Evolutionary conservation across 495 filamentous ascomycete species (phyloP), one percentile per base, ranked within the genome.

Genomic region (Elasticomyces elasticus): DNA sequence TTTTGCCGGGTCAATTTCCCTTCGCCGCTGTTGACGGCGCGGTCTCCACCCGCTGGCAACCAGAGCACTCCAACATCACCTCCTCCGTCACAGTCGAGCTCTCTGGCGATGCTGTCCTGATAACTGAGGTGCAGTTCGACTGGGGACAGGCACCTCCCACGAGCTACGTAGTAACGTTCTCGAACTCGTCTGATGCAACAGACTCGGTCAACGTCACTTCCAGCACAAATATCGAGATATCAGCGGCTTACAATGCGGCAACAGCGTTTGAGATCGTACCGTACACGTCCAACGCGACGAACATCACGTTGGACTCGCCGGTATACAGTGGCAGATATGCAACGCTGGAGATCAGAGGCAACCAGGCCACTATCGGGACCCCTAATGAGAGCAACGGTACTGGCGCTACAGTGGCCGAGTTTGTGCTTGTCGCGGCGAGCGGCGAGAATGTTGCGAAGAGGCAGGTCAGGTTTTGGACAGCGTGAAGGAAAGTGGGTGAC

Each of bases 321-420:
- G 61, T 65, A 26, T 69, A 62, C 31, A 65, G 55, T 33, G 68
- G 74, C 6, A 59, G 62, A 53, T 76, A 63, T 55, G 70, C 67
- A 22, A 67, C 59, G 43, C 56, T 80, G 52, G 59, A 61, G 42
- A 64, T 80, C 26, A 62, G 67, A 47, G 79, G 73, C 11, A 79
- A 74, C 63, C 64, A 67, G 44, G 68, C 66, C 9, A 35, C 47
- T 37, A 25, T 25, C 1, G 67, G 65, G 10, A 60, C 66, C 13
- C 17, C 49, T 35, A 19, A 51, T 33, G 67, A 65, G 17, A 51
- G 52, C 1, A 76, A 80, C 59, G 74, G 68, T 2, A 70, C 68
- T 0, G 85, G 85, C 0, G 80, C 80, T 1, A 86, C 81, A 17
- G 85, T 89, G 6, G 84, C 82, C 13, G 86, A 88, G 65, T 87